Base-by-base conservation (phyloP, 805 yeast genomes). In the Lipomyces kockii region DNA sequence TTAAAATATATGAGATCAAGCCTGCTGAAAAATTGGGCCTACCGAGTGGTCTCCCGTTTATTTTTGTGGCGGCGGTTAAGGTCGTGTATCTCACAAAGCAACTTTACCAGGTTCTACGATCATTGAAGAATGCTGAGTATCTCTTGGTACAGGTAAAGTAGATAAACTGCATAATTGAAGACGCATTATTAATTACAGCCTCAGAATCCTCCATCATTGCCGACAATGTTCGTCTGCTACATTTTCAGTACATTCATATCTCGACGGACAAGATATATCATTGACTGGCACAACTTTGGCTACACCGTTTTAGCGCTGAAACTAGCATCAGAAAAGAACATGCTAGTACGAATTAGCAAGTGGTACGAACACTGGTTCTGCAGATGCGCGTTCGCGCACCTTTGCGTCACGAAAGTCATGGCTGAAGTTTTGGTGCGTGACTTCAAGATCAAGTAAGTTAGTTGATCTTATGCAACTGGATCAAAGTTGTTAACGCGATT, bases 251-350 rank as follows among this genome's bases (percentile, higher is more conserved):
- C 80, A 57, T 46, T 85, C 20, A 78, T 81, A 67, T 76, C 86
- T 55, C 83, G 85, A 12, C 83, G 86, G 1, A 82, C 93, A 3
- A 83, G 84, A 74, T 78, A 94, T 29, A 83, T 95, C 25, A 85
- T 95, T 60, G 99, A 95, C 78, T 95, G 99, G 99, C 99, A 95
- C 78, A 95, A 95, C 78, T 82, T 95, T 73, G 97, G 96, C 53
- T 94, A 86, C 77, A 85, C 97, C 1, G 91, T 95, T 34, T 78
- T 95, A 65, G 88, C 89, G 62, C 76, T 94, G 74, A 87, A 87
- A 72, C 86, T 86, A 71, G 75, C 82, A 3, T 60, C 63, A 2
- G 60, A 58, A 27, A 79, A 78, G 43, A 91, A 91, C 75, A 87
- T 89, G 0, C 77, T 90, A 63, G 96, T 92, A 1, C 77, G 80